Evolutionary conservation across 2,329 filamentous ascomycete species (phyloP), one percentile per base, ranked within the genome.

Genomic region (Talaromyces funiculosus): DNA sequence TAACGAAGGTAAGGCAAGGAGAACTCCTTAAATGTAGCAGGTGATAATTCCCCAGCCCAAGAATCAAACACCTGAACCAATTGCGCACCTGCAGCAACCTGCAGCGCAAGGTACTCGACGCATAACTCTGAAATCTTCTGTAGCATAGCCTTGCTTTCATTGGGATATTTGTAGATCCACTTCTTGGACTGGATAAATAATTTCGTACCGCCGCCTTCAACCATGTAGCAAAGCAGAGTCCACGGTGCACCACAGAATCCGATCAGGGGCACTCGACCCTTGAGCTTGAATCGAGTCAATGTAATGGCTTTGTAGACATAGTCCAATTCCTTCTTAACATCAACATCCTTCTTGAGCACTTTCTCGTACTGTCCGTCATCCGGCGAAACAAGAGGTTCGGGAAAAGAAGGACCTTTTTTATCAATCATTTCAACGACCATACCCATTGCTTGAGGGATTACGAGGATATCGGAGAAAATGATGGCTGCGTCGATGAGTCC

Each of bases 381-480:
- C 3, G 94, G 93, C 40, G 84, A 86, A 71, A 84, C 82, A 62
- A 99, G 82, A 14, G 94, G 94, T 51, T 89, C 80, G 0, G 94
- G 94, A 75, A 99, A 99, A 73, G 95, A 90, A 10, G 94, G 94
- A 0, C 94, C 94, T 76, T 96, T 95, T 78, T 94, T 95, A 75
- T 97, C 92, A 10, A 97, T 83, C 94, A 99, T 99, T 75, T 97
- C 90, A 29, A 99, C 94, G n/a, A 83, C 82, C 94, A 99, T 99
- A 0, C 94, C 94, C 86, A 99, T 90, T 33, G 94, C 94, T 78
- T 99, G 94, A 0, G 94, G 94, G 64, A 99, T 92, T 49, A 99
- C 94, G 38, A 99, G 85, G 66, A 99, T 99, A 73, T 99, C 94
- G 60, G 91, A 96, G 82, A 99, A 99, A 75, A 99, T 99, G 71